Base-by-base conservation (phyloP, 805 yeast genomes). In the Wickerhamiella alocasiicola region DNA sequence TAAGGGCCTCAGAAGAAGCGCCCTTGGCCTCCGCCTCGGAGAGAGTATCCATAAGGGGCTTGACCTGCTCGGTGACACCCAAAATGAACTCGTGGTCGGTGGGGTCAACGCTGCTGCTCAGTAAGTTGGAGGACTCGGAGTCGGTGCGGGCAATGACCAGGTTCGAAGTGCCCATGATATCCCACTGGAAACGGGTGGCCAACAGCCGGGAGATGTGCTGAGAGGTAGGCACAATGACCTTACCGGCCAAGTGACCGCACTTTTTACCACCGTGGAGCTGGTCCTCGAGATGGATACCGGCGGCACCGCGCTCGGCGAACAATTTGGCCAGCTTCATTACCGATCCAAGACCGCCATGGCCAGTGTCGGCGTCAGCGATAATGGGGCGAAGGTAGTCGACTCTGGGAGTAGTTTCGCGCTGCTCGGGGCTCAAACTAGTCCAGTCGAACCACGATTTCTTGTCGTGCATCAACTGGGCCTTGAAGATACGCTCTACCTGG, bases 351-450 rank as follows among this genome's bases (percentile, higher is more conserved):
- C 79, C 78, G 15, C 81, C 81, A 52, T 73, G 78, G 3, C 81
- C 81, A 49, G 77, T 74, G 47, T 75, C 81, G 2, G 71, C 81
- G 53, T 75, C 81, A 3, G 81, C 81, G 46, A 75, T 68, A 39
- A 75, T 73, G 12, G 81, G 81, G 43, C 72, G 63, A 50, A 74
- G 49, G 49, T 74, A 75, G 49, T 74, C 77, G n/a, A 61, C 51
- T 31, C 61, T 51, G 32, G 52, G 51, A 35, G 49, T 38, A 23
- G 43, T 46, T 20, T 42, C 49, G 24, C 55, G 53, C 34, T 57
- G 52, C 20, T 51, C 51, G 20, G 38, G 51, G 18, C 50, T 30
- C 26, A 52, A 43, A 6, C 49, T 31, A 36, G 58, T 47, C 66
- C 67, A 66, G 37, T 64, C 64, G 42, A 63, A 59, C 53, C 63